phyloP scores from a whole-genome alignment of 768 basidiomycete genomes.

The Leucocoprinus leucothites region DNA sequence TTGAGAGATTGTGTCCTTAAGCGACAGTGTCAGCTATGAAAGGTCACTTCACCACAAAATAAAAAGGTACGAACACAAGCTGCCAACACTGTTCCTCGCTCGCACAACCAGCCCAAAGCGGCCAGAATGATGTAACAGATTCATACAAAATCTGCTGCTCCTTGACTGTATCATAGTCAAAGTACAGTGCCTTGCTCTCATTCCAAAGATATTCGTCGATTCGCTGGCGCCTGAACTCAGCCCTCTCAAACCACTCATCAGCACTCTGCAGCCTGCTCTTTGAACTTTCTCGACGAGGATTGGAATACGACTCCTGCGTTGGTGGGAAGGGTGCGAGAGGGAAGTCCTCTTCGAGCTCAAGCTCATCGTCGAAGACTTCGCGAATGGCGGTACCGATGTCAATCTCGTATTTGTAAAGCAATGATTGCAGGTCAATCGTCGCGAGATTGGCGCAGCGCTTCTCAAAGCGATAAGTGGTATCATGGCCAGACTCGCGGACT shows the following conservation, averaged over 20 bases:
- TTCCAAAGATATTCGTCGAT: conserved; percentile 98
- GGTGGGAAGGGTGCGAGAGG: conserved; percentile 90
- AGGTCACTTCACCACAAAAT: background rate
- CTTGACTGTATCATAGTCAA: conserved; percentile 92
- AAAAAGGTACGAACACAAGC: conserved; percentile 75
- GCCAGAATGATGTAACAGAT: conserved; percentile 95
- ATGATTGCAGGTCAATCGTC: conserved; percentile 92
- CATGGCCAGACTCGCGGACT: conserved; percentile 95
- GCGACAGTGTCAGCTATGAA: conserved; percentile 16
- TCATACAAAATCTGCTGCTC: conserved; percentile 94
- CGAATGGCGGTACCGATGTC: conserved; percentile 98
- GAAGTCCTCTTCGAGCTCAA: conserved; percentile 93
- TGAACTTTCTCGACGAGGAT: conserved; percentile 57
- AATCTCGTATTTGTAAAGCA: conserved; percentile 97
- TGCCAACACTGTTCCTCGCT: conserved; percentile 94
- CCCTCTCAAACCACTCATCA: conserved; percentile 91
- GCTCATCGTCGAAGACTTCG: conserved; percentile 90
- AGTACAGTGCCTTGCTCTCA: conserved; percentile 90
- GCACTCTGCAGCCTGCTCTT: conserved; percentile 62
- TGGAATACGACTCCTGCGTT: conserved; percentile 64
- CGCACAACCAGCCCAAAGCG: conserved; percentile 96
- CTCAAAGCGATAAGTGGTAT: conserved; percentile 96
- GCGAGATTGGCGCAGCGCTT: conserved; percentile 96
- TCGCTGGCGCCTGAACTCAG: conserved; percentile 74
- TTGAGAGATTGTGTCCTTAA: conserved; percentile 76